phyloP scores from a whole-genome alignment of 768 basidiomycete species.

The Calocera viscosa region DNA sequence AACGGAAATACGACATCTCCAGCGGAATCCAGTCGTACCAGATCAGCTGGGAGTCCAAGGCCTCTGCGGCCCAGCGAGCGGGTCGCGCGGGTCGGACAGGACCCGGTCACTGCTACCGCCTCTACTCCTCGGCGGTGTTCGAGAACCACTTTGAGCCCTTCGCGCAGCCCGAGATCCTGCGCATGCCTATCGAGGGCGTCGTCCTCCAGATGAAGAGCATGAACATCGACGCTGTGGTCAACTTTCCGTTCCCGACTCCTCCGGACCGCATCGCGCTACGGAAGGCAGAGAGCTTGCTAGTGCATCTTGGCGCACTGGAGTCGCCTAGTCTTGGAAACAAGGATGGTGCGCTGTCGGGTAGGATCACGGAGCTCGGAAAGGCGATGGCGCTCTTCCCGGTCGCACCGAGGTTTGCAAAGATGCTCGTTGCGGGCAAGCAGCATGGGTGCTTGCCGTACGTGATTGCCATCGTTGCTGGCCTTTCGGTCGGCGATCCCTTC shows the following conservation, averaged over 20 bases:
- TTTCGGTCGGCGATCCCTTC: conserved; percentile 95
- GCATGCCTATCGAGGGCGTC: conserved; percentile 92
- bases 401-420: conserved; percentile 86
- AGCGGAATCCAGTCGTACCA: conserved; percentile 86
- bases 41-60: conserved; percentile 88
- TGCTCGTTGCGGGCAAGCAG: conserved; percentile 76
- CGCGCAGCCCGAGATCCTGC: conserved; percentile 79
- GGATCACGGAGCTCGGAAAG: conserved; percentile 78
- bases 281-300: conserved; percentile 71
- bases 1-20: conserved; percentile 73
- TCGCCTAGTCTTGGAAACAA: conserved; percentile 22
- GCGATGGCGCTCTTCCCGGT: conserved; percentile 90
- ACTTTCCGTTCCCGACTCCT: conserved; percentile 97
- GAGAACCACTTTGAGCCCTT: conserved; percentile 87
- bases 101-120: conserved; percentile 93
- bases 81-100: conserved; percentile 96
- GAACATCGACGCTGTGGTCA: conserved; percentile 91
- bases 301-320: conserved; percentile 70
- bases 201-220: conserved; percentile 98
- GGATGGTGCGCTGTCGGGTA: conserved; percentile 20
- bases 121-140: conserved; percentile 90
- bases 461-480: conserved; percentile 75
- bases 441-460: conserved; percentile 88
- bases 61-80: conserved; percentile 84
- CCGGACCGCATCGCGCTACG: conserved; percentile 64